Conservation (phyloP, 2,329 filamentous ascomycete species). For the Cryphonectria radicalis region DNA sequence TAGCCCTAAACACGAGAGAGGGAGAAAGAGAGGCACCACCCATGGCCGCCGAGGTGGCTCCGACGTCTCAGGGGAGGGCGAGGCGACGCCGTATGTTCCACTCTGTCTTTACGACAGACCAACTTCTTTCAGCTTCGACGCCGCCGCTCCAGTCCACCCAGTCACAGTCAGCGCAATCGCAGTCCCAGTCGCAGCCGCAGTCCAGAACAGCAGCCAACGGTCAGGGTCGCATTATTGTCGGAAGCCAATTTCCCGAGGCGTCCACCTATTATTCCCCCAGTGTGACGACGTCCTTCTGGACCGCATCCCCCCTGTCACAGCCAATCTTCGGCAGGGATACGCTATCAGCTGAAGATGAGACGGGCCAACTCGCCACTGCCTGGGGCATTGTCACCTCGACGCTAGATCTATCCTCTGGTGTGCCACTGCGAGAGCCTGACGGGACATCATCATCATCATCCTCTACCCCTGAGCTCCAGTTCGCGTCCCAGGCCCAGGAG, state of each 20-base stretch:
- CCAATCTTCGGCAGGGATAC: conserved; percentile 3
- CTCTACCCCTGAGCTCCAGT: conserved; percentile 46
- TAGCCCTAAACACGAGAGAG: not conserved
- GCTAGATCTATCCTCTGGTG: conserved; percentile 60
- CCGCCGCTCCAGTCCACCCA: not conserved
- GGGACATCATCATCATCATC: conserved; percentile 47
- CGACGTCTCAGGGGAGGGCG: conserved; percentile 48
- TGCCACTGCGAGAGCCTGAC: conserved; percentile 59
- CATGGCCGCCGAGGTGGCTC: conserved; percentile 25
- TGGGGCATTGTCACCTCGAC: conserved; percentile 65
- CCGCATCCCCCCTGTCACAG: conserved; percentile 16
- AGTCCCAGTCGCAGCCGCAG: conserved; percentile 39
- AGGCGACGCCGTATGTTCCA: conserved; percentile 56
- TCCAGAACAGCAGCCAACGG: conserved; percentile 42
- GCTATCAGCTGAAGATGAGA: conserved; percentile 45
- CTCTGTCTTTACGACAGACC: conserved; percentile 59
- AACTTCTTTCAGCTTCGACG: conserved; percentile 43
- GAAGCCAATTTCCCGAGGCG: conserved; percentile 29
- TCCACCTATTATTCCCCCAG: conserved; percentile 19
- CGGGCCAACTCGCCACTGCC: conserved; percentile 62
- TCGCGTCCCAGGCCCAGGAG: conserved; percentile 46
- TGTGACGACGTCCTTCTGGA: conserved; percentile 17
- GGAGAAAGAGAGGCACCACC: not conserved
- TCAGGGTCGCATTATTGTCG: conserved; percentile 50
- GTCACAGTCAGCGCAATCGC: conserved; percentile 46